A percentile compares a stretch with the other conserved stretches of the same genome.
phyloP scores from a whole-genome alignment of 192 early-diverging fungal genomes.

The Gonapodya sp. region DNA sequence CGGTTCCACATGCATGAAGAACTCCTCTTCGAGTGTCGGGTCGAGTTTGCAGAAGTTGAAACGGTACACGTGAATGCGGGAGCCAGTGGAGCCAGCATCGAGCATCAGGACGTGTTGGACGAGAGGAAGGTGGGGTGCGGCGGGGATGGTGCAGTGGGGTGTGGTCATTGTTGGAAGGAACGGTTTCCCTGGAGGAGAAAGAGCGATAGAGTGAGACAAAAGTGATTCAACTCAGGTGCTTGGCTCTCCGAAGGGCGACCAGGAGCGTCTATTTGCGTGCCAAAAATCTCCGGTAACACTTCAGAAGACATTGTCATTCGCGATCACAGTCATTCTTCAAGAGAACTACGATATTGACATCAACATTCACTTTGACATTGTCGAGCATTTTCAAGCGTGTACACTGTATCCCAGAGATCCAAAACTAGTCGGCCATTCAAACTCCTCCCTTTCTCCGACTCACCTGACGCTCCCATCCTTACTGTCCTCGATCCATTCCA shows the following conservation, averaged over 20 bases:
- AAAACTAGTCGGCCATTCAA: too few relatives aligned
- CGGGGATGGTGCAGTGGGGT: neutral
- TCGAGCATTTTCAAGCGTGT: too few relatives aligned
- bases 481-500: neutral
- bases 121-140: constrained; percentile 50
- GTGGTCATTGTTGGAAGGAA: neutral
- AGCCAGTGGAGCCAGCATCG: constrained; percentile 94
- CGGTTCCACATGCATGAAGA: constrained; percentile 74
- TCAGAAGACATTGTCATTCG: too few relatives aligned
- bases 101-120: constrained; percentile 89
- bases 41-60: constrained; percentile 84
- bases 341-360: too few relatives aligned
- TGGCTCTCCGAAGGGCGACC: too few relatives aligned
- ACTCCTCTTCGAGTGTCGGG: constrained; percentile 80
- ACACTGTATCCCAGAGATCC: too few relatives aligned
- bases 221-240: neutral
- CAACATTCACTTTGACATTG: too few relatives aligned
- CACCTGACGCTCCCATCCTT: neutral
- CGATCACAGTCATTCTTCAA: too few relatives aligned
- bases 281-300: too few relatives aligned
- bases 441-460: too few relatives aligned
- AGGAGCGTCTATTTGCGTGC: too few relatives aligned
- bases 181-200: constrained; percentile 1
- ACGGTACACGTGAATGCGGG: constrained; percentile 92
- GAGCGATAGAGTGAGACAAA: neutral